These are phyloP conservation scores for Alternaria triticimaculans DNA, from an alignment of 2,329 filamentous ascomycete species.

Conservation along the genomic window DNA sequence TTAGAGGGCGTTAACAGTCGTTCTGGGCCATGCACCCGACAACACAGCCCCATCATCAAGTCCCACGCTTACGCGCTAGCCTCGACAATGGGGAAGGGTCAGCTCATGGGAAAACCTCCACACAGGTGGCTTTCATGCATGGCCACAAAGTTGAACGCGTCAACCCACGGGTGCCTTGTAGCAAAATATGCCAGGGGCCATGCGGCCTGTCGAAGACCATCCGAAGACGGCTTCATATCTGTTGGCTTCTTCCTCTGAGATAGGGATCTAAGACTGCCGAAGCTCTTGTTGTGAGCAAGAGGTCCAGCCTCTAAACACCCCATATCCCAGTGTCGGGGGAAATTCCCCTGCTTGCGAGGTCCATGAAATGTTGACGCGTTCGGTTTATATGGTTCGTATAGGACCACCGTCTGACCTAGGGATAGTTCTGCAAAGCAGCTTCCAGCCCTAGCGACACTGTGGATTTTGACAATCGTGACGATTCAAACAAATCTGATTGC, in stretches of 20 bases:
- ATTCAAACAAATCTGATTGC: background rate
- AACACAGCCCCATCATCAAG: background rate
- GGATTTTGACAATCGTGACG: background rate
- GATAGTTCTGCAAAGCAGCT: background rate
- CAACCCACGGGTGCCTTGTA: slow-evolving; percentile 30
- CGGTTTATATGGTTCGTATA: background rate
- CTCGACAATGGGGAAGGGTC: too few species aligned
- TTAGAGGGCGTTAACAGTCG: background rate
- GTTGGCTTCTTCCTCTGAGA: slow-evolving; percentile 42
- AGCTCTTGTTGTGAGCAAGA: slow-evolving; percentile 28
- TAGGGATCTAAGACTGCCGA: slow-evolving; percentile 28
- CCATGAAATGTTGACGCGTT: slow-evolving; percentile 5
- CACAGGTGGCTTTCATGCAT: background rate
- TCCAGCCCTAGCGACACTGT: background rate
- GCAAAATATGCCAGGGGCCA: slow-evolving; percentile 43
- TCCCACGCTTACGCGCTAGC: background rate
- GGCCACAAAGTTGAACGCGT: background rate
- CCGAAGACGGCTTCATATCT: slow-evolving; percentile 33
- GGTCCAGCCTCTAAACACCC: slow-evolving; percentile 32
- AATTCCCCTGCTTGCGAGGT: slow-evolving; percentile 35
- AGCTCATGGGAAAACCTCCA: background rate
- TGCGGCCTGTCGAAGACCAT: slow-evolving; percentile 35
- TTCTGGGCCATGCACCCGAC: background rate
- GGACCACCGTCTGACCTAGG: background rate
- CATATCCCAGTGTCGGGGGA: slow-evolving; percentile 30